Evolutionary conservation across 1,139 yeast species (phyloP), one percentile per base, ranked within the genome.

Genomic region (Scheffersomyces lignicola): DNA sequence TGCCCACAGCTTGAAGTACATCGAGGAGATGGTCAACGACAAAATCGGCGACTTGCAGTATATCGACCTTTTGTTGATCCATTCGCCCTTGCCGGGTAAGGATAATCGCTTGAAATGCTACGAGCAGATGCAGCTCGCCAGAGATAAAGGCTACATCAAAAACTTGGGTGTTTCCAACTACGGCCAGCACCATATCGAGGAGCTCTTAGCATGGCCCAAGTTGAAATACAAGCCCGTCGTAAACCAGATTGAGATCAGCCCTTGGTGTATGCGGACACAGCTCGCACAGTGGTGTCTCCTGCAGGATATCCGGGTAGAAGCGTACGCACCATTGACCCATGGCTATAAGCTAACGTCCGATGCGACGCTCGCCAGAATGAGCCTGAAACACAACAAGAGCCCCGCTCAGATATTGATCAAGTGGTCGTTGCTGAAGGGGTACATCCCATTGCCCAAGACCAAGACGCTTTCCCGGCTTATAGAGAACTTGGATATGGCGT

Each of bases 251-350:
- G 90, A 83, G 56, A 73, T 83, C 12, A 79, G 85, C 42, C 92
- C 90, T 1, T 83, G 89, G 88, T 66, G 81, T 38, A 81, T 80
- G 85, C 67, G 88, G 47, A 64, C 66, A 26, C 83, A 82, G 25
- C 58, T 83, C 36, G 77, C 79, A 3, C 71, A 73, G 25, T 81
- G 62, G 58, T 80, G 84, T 42, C 58, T 65, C 31, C 31, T 32
- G 4, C 47, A 60, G 11, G 53, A 52, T 12, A 60, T 65, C 17
- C 49, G 44, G 5, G 68, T 64, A 7, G 69, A 65, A 44, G 73
- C 72, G 0, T 66, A 59, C 37, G 59, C 69, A 10, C 73, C 73
- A 0, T 55, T 66, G 31, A 65, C 71, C 17, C 68, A 62, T 41
- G 70, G 71, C 0, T 44, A 45, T 33, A 59, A 58, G 40, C 52